Evolutionary conservation across 2,329 filamentous ascomycete species (phyloP), one percentile per base, ranked within the genome.

Genomic region (Scedosporium aurantiacum): DNA sequence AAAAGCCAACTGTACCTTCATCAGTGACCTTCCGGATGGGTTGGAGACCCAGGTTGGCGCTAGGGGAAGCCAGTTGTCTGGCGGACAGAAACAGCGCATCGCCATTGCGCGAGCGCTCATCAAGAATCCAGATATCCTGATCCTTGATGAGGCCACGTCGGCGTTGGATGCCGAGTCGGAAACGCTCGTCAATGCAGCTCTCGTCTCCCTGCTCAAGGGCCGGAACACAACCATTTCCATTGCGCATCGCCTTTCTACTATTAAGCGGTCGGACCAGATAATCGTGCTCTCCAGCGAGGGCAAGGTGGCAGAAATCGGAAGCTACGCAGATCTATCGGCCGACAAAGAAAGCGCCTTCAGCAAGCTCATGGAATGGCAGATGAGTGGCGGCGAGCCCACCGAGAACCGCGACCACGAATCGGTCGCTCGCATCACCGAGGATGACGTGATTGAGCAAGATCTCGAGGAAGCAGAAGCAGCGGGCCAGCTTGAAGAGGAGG

Each of bases 331-430:
- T 65, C 82, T 99, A 23, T 89, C 87, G 60, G 79, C 82, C 4
- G 84, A 90, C 63, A 82, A 83, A 16, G 78, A 88, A 8, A 95
- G 93, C 60, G 91, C 92, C 1, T 99, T 99, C 70, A 93, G 87
- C 68, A 94, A 89, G 75, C 79, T 99, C 60, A 99, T 99, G 94
- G 93, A 97, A 74, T 97, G 92, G 92, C 94, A 99, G 76, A 89
- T 97, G 84, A 94, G 83, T 68, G 93, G 92, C 12, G 88, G 89
- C 7, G 91, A 96, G 61, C 69, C 79, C 7, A 72, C 78, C 0
- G 72, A 79, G 3, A 75, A 77, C 40, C 70, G 65, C 21, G 70
- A 64, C 57, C 69, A 65, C 23, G 70, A 68, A n/a, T 66, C 67
- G 2, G 70, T 70, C 8, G 72, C 73, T 3, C 73, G 77, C 62